Evolutionary conservation across 345 rosid genomes (phyloP).

Genomic region (Ailanthus altissimus): DNA sequence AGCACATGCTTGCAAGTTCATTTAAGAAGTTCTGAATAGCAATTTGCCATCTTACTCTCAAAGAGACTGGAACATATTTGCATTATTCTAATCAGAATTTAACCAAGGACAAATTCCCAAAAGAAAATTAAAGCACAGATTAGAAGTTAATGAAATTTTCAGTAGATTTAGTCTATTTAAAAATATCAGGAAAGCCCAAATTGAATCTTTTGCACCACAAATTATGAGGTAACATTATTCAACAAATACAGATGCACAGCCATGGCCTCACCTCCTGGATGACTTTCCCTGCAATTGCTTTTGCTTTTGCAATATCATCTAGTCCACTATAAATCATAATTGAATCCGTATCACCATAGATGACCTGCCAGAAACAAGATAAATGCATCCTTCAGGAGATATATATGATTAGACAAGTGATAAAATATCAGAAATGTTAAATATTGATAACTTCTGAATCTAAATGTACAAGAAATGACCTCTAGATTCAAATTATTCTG

Average conservation of each 20-base stretch:
- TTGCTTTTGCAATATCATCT: slow-evolving; percentile 79
- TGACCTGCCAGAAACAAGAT: slow-evolving; percentile 61
- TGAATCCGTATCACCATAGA: slow-evolving; percentile 98
- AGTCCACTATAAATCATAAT: slow-evolving; percentile 96
- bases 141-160: neutral
- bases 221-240: neutral
- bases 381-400: slow-evolving; percentile 24
- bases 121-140: neutral
- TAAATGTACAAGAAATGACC: slow-evolving; percentile 44
- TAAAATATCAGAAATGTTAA: slow-evolving; percentile 23
- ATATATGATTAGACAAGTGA: slow-evolving; percentile 16
- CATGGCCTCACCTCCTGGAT: slow-evolving; percentile 76
- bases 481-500: slow-evolving; percentile 87
- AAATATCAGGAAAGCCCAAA: neutral
- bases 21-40: neutral
- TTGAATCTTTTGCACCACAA: neutral
- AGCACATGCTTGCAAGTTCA: neutral
- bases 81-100: neutral
- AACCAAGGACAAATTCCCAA: neutral
- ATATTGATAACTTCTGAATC: slow-evolving; percentile 23
- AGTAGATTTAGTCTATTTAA: neutral
- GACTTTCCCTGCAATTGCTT: slow-evolving; percentile 78
- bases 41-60: neutral
- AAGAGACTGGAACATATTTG: neutral
- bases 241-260: slow-evolving; percentile 3